Evolutionary conservation across 2,329 filamentous ascomycete species (phyloP), one percentile per base, ranked within the genome.

Genomic region (Torrubiellomyces zombiae): DNA sequence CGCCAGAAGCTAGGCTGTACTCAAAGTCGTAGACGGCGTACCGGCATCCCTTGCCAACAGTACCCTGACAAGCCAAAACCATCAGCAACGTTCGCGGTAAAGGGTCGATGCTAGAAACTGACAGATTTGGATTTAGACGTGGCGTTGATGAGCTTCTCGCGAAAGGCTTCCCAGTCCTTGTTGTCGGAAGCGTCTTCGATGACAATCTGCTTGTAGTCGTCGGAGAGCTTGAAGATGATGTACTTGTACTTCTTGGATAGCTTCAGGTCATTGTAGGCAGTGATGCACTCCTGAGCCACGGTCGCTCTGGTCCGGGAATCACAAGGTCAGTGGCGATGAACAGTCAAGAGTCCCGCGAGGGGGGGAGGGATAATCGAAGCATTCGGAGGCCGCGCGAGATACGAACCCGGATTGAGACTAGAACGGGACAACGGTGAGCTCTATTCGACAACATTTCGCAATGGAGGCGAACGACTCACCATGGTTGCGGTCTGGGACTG

Each of bases 11-110:
- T 34, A 79, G 63, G 38, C 64, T 64, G 58, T 82, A 89, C 59
- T 79, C 65, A 51, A 89, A 76, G 56, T 89, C 80, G 56, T 80
- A 89, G 46, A 89, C 71, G 36, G 78, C 80, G 50, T 85, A 89
- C 52, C 80, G 69, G 48, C 75, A 79, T 36, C 78, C 78, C 56
- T 71, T 71, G 53, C 61, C 59, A 32, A 60, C 48, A 31, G 53
- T 51, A 34, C 67, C 68, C 68, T 75, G 33, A 16, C 18, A 16
- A 20, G 18, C 15, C 17, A 25, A n/a, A n/a, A n/a, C n/a, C n/a
- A n/a, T n/a, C n/a, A n/a, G n/a, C n/a, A 7, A 10, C 9, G 11
- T 32, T 16, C 7, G 8, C 6, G 4, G 9, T 14, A 12, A 14
- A 14, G 12, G 16, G 10, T 14, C 16, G 24, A 16, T 11, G 14